These are phyloP conservation scores for Colletotrichum gloeosporioides DNA, from an alignment of 2,329 filamentous ascomycete genomes.

Conservation along the genomic window DNA sequence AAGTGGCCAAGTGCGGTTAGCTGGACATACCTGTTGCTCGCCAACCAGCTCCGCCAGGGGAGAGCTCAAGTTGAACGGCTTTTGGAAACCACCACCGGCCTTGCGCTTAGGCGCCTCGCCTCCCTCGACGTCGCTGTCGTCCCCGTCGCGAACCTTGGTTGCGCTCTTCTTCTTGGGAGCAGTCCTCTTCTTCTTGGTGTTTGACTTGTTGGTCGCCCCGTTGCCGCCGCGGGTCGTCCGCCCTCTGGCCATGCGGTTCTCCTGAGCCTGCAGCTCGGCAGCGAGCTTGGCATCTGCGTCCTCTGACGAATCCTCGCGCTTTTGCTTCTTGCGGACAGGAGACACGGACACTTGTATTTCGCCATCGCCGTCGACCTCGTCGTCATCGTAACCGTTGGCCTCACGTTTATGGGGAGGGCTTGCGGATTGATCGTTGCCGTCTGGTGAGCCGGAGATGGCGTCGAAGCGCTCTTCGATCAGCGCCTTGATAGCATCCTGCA, in stretches of 20 bases:
- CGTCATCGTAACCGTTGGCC: slow-evolving; percentile 38
- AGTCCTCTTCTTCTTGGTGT: slow-evolving; percentile 66
- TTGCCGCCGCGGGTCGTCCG: slow-evolving; percentile 77
- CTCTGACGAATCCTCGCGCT: slow-evolving; percentile 61
- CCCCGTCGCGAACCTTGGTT: slow-evolving; percentile 77
- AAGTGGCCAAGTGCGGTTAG: not conserved
- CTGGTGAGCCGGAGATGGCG: slow-evolving; percentile 53
- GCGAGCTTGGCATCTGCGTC: slow-evolving; percentile 89
- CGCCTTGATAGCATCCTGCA: slow-evolving; percentile 70
- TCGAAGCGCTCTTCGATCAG: slow-evolving; percentile 80
- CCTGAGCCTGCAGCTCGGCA: slow-evolving; percentile 88
- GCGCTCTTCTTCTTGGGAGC: slow-evolving; percentile 74
- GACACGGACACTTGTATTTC: slow-evolving; percentile 55
- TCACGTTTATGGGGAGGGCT: slow-evolving; percentile 39
- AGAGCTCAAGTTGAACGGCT: slow-evolving; percentile 77
- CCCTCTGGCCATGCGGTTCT: slow-evolving; percentile 73
- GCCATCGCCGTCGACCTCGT: slow-evolving; percentile 37
- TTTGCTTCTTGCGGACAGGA: slow-evolving; percentile 70
- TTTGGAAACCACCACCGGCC: slow-evolving; percentile 92
- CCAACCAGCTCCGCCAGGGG: slow-evolving; percentile 74
- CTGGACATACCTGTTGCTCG: slow-evolving; percentile 61
- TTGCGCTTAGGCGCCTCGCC: slow-evolving; percentile 73
- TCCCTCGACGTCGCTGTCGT: slow-evolving; percentile 78
- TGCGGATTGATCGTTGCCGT: slow-evolving; percentile 27
- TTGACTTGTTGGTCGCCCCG: slow-evolving; percentile 59